A percentile compares a stretch with the other conserved stretches of the same genome.
phyloP scores from a whole-genome alignment of 164 flowering plant species.

The Buxus sempervirens region DNA sequence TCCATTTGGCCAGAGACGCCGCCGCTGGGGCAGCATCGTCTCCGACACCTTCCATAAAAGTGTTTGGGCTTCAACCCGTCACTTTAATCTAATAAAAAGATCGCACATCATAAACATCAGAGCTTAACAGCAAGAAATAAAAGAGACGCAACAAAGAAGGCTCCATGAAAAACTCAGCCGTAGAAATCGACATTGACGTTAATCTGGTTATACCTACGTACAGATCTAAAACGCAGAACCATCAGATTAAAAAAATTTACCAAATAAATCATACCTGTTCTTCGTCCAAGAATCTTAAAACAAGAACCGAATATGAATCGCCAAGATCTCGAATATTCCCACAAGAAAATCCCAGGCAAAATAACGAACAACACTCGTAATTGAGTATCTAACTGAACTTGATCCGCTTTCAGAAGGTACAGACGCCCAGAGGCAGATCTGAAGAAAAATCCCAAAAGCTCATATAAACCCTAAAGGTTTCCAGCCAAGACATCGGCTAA shows the following conservation, averaged over 20 bases:
- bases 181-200: too few species aligned
- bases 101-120: neutral
- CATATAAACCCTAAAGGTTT: neutral
- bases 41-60: constrained; percentile 58
- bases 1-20: constrained; percentile 53
- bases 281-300: constrained; percentile 2
- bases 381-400: neutral
- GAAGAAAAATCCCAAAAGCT: neutral
- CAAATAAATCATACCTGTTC: constrained; percentile 1
- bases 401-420: neutral
- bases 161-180: too few species aligned
- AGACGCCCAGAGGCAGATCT: neutral
- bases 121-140: too few species aligned
- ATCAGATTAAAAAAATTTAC: neutral
- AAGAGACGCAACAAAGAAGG: too few species aligned
- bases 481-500: neutral
- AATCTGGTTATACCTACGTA: neutral
- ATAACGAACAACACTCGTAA: neutral
- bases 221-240: neutral
- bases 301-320: neutral
- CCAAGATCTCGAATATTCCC: neutral
- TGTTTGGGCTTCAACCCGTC: neutral
- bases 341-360: too few species aligned
- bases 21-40: constrained; percentile 42
- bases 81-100: neutral